phyloP scores from a whole-genome alignment of 768 basidiomycete species.

The Mycena chlorophos region DNA sequence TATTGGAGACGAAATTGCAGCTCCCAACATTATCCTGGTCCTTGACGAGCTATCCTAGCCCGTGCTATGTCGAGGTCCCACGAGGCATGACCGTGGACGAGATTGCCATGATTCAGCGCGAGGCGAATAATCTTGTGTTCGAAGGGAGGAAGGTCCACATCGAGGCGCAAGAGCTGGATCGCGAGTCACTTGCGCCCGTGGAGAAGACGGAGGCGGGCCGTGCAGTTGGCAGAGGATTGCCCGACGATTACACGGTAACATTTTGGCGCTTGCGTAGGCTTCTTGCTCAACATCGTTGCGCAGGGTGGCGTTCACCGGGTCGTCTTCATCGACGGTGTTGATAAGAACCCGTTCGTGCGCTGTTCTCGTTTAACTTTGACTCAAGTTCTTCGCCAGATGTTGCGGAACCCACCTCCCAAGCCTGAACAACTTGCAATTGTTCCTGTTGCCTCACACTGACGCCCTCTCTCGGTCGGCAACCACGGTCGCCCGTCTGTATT shows the following conservation, averaged over 20 bases:
- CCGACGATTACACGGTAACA: constrained; percentile 63
- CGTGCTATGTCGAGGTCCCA: constrained; percentile 77
- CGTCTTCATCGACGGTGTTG: constrained; percentile 79
- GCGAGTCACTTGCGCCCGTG: constrained; percentile 33
- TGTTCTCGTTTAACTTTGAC: constrained; percentile 9
- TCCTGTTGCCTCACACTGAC: constrained; percentile 71
- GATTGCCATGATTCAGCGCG: constrained; percentile 57
- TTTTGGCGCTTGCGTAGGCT: no score
- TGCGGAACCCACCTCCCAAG: constrained; percentile 84
- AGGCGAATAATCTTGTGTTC: constrained; percentile 67
- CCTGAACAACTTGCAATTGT: constrained; percentile 70
- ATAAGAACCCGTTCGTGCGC: constrained; percentile 63
- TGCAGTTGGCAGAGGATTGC: constrained; percentile 58
- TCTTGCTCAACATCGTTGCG: no score
- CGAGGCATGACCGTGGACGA: constrained; percentile 66
- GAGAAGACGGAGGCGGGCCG: constrained; percentile 48
- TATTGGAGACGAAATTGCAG: constrained; percentile 64
- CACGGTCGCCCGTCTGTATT: constrained; percentile 73
- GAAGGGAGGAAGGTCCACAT: constrained; percentile 68
- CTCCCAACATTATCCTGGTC: constrained; percentile 82
- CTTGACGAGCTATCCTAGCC: constrained; percentile 63
- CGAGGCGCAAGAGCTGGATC: constrained; percentile 71
- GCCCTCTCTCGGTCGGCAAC: constrained; percentile 59
- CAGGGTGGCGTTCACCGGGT: constrained; percentile 72
- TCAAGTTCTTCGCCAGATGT: constrained; percentile 49